Evolutionary conservation across 2,329 filamentous ascomycete species (phyloP).

Genomic region (Ophiostoma tasmaniense): DNA sequence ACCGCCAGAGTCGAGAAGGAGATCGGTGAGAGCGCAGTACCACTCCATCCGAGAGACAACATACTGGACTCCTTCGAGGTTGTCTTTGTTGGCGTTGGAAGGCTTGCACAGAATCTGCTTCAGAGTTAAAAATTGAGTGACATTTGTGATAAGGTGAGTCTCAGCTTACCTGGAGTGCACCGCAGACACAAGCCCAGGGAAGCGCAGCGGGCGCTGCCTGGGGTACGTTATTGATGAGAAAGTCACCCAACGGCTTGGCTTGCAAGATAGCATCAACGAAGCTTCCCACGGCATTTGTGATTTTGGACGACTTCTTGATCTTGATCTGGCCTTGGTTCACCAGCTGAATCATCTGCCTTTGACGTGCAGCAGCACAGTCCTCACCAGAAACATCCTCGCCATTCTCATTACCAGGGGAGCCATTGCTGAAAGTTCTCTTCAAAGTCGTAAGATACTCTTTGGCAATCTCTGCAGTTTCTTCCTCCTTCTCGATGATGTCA

Average conservation of each 20-base stretch:
- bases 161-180: not conserved
- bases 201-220: not conserved
- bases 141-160: not conserved
- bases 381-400: not conserved
- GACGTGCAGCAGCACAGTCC: not conserved
- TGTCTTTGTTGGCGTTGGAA: conserved; percentile 19
- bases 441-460: not conserved
- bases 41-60: conserved; percentile 32
- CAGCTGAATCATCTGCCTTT: not conserved
- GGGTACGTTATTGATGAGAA: not conserved
- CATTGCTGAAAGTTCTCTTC: not conserved
- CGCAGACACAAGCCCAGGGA: not conserved
- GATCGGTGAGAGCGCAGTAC: conserved; percentile 29
- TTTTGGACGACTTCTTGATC: not conserved
- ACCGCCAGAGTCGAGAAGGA: conserved; percentile 23
- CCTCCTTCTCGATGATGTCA: not conserved
- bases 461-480: not conserved
- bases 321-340: not conserved
- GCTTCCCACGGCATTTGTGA: not conserved
- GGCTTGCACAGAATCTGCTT: not conserved
- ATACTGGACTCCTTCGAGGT: conserved; percentile 29
- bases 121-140: not conserved
- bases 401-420: not conserved
- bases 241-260: not conserved
- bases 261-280: not conserved